A percentile compares a stretch with the other conserved stretches of the same genome.
Evolutionary conservation across 805 yeast species (phyloP).

Genomic region (Candida peoriensis): DNA sequence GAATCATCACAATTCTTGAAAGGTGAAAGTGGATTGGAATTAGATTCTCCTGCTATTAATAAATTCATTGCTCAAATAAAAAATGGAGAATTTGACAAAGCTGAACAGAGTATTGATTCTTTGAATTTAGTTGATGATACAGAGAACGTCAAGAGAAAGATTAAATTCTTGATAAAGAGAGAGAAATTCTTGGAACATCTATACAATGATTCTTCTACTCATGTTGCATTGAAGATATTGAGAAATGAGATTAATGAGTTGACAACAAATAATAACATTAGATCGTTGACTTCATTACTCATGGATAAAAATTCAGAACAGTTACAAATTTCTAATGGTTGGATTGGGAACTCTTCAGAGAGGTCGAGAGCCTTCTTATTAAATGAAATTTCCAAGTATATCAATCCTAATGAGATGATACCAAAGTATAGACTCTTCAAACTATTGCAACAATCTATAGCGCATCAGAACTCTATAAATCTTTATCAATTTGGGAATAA

Average conservation of each 20-base stretch:
- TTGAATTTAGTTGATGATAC: slow-evolving; percentile 16
- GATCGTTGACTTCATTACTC: slow-evolving; percentile 26
- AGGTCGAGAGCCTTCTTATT: slow-evolving; percentile 37
- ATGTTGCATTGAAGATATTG: slow-evolving; percentile 33
- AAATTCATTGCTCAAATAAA: slow-evolving; percentile 33
- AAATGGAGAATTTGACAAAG: slow-evolving; percentile 38
- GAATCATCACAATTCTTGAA: slow-evolving; percentile 35
- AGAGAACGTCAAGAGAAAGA: slow-evolving; percentile 10
- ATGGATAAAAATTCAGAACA: slow-evolving; percentile 20
- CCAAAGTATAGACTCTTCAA: slow-evolving; percentile 48
- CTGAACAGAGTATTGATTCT: slow-evolving; percentile 26
- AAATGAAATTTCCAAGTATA: slow-evolving; percentile 36
- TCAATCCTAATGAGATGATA: slow-evolving; percentile 48
- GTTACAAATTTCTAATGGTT: slow-evolving; percentile 24
- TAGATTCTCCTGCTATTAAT: slow-evolving; percentile 39
- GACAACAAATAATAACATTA: slow-evolving; percentile 18
- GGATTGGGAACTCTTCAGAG: slow-evolving; percentile 25
- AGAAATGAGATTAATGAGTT: slow-evolving; percentile 32
- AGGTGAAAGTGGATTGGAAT: slow-evolving; percentile 34
- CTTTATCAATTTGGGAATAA: slow-evolving; percentile 30
- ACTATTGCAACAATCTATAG: slow-evolving; percentile 45
- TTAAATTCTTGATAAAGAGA: slow-evolving; percentile 32
- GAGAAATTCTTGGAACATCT: slow-evolving; percentile 38
- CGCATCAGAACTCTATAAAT: slow-evolving; percentile 37
- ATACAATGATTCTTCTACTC: slow-evolving; percentile 27